Evolutionary conservation across 1,284 basidiomycete species (phyloP).

Genomic region (Boletus sp.): DNA sequence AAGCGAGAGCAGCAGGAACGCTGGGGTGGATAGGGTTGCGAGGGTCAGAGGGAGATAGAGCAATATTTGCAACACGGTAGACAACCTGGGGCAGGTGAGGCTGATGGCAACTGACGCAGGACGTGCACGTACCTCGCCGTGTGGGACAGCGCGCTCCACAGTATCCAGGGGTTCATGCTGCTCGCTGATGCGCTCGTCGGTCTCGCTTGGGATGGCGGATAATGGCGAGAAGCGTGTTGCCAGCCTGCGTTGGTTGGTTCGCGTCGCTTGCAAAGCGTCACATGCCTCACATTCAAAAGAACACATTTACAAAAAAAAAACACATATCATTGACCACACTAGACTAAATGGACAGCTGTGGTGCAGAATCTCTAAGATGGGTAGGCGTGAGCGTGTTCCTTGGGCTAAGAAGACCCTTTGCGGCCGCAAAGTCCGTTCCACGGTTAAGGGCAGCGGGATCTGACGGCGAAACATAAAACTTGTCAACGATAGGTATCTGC

Average conservation of each 20-base stretch:
- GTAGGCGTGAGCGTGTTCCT: conserved; percentile 32
- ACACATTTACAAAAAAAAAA: neutral
- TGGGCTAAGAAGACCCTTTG: conserved; percentile 66
- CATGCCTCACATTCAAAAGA: conserved; percentile 6
- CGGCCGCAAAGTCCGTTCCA: conserved; percentile 69
- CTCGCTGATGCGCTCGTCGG: conserved; percentile 2
- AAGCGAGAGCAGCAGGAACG: conserved; percentile 77
- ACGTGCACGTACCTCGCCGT: conserved; percentile 51
- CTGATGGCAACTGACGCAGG: neutral
- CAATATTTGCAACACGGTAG: conserved; percentile 74
- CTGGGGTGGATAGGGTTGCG: conserved; percentile 73
- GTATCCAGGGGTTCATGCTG: conserved; percentile 50
- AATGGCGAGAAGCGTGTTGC: neutral
- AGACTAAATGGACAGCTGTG: conserved; percentile 21
- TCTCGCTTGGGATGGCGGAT: neutral
- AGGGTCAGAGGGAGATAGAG: conserved; percentile 80
- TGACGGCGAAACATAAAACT: conserved; percentile 80
- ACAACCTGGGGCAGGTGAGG: conserved; percentile 45
- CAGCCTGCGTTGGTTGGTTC: no score
- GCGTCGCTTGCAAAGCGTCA: no score
- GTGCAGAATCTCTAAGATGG: conserved; percentile 19
- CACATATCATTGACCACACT: neutral
- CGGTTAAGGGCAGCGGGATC: conserved; percentile 63
- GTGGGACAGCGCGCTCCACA: conserved; percentile 64
- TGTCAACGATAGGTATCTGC: conserved; percentile 91